Percentiles rank a stretch among this genome's conserved stretches.
Evolutionary conservation across 208 protist genomes (phyloP).

Genomic region (Leishmania tropica): DNA sequence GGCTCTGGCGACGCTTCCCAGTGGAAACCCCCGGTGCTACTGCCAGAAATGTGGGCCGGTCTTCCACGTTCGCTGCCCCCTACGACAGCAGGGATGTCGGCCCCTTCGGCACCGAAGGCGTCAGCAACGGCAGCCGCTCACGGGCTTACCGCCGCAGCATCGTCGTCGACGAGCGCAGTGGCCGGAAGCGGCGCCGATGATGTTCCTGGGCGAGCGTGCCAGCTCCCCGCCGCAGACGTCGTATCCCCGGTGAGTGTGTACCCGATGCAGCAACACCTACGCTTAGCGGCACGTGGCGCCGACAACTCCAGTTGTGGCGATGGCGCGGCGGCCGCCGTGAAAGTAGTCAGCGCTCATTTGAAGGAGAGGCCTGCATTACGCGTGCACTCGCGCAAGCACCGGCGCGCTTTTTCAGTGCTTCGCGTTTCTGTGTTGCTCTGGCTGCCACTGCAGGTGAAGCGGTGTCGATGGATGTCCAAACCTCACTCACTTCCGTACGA

Average conservation of each 20-base stretch:
- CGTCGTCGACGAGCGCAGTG: background rate
- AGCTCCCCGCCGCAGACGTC: background rate
- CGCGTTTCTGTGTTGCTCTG: constrained; percentile 63
- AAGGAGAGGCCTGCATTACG: background rate
- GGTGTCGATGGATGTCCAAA: constrained; percentile 43
- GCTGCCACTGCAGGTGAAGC: constrained; percentile 37
- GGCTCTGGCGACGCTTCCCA: constrained; percentile 2
- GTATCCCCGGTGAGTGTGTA: background rate
- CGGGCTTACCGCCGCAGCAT: background rate
- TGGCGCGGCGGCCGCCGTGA: background rate
- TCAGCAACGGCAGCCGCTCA: background rate
- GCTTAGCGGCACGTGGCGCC: background rate
- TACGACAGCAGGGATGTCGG: background rate
- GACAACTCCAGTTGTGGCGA: background rate
- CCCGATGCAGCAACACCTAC: background rate
- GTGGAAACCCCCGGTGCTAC: constrained; percentile 34
- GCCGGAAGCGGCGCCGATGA: too few relatives aligned
- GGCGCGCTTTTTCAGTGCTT: constrained; percentile 55
- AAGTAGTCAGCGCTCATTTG: background rate
- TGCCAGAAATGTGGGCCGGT: constrained; percentile 28
- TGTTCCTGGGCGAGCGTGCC: background rate
- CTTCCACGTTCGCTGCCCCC: background rate
- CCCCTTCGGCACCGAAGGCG: background rate
- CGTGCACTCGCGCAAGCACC: constrained; percentile 35
- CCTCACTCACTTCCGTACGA: constrained; percentile 18